Evolutionary conservation across 352 stramenopile species (phyloP).

Genomic region (Globisporangium nagaii): DNA sequence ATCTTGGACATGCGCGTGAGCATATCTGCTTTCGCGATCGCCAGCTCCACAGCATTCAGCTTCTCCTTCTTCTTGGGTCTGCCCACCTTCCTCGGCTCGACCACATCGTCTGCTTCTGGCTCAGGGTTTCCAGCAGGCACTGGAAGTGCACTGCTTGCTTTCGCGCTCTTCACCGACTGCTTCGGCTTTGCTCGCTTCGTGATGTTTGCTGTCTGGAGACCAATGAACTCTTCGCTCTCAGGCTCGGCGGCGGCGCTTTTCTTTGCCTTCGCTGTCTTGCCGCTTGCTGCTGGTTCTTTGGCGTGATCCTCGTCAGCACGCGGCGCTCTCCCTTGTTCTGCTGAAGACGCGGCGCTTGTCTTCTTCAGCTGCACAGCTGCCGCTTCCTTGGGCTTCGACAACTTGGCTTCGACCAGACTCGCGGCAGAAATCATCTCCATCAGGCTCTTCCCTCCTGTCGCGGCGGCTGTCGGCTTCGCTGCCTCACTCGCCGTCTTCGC

Average conservation of each 20-base stretch:
- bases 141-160: not conserved
- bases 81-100: not conserved
- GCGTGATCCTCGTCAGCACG: not conserved
- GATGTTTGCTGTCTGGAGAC: conserved; percentile 8
- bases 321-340: not conserved
- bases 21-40: conserved; percentile 43
- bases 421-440: conserved; percentile 13
- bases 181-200: conserved; percentile 11
- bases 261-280: not conserved
- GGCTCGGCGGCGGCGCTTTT: not conserved
- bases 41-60: conserved; percentile 33
- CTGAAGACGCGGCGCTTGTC: not conserved
- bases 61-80: conserved; percentile 19
- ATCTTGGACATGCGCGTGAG: conserved; percentile 42
- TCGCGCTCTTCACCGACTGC: not conserved
- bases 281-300: not conserved
- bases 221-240: conserved; percentile 9
- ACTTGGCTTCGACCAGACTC: conserved; percentile 5
- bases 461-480: not conserved
- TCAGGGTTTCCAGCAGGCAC: not conserved
- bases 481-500: not conserved
- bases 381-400: conserved; percentile 4
- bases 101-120: conserved; percentile 5
- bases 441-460: conserved; percentile 8
- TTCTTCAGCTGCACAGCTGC: not conserved